Conservation (phyloP, 2,329 filamentous ascomycete species). For the Aspergillus proliferans region DNA sequence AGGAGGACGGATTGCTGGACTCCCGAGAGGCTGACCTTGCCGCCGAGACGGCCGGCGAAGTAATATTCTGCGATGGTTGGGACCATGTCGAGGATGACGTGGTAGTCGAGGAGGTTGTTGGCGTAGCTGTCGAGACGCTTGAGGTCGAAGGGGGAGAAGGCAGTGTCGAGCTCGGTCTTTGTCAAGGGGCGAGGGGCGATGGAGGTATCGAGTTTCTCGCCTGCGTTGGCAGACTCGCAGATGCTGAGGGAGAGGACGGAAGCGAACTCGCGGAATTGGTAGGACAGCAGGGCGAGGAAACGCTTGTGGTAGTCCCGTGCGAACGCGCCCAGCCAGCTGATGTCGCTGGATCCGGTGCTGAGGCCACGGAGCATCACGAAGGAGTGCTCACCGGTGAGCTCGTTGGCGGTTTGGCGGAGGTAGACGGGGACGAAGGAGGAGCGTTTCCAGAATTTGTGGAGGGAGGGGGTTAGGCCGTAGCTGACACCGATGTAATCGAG, state of each 20-base stretch:
- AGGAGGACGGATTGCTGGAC: slow-evolving; percentile 82
- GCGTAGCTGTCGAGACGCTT: slow-evolving; percentile 94
- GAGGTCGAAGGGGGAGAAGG: slow-evolving; percentile 85
- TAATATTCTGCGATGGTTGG: slow-evolving; percentile 76
- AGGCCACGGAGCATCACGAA: slow-evolving; percentile 93
- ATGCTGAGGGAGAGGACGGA: slow-evolving; percentile 75
- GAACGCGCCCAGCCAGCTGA: slow-evolving; percentile 83
- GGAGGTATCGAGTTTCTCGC: slow-evolving; percentile 60
- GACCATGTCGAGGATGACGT: slow-evolving; percentile 89
- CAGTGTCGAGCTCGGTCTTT: slow-evolving; percentile 68
- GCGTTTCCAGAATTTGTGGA: slow-evolving; percentile 97
- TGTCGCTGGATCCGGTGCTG: slow-evolving; percentile 54
- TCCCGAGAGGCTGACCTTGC: slow-evolving; percentile 64
- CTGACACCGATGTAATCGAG: slow-evolving; percentile 95
- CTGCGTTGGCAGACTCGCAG: slow-evolving; percentile 73
- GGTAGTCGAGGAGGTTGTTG: slow-evolving; percentile 96
- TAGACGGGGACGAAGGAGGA: slow-evolving; percentile 83
- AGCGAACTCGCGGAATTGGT: slow-evolving; percentile 81
- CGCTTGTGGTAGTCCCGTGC: slow-evolving; percentile 87
- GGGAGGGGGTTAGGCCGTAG: slow-evolving; percentile 77
- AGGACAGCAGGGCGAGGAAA: slow-evolving; percentile 85
- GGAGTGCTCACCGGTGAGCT: slow-evolving; percentile 93
- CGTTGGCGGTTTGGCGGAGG: slow-evolving; percentile 88
- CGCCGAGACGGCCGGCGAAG: slow-evolving; percentile 70
- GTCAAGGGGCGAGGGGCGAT: slow-evolving; percentile 53